Percentiles rank a stretch among this genome's conserved stretches.
These are phyloP conservation scores for Dendrobium chrysotoxum DNA, from an alignment of 106 monocot species.

Conservation along the genomic window DNA sequence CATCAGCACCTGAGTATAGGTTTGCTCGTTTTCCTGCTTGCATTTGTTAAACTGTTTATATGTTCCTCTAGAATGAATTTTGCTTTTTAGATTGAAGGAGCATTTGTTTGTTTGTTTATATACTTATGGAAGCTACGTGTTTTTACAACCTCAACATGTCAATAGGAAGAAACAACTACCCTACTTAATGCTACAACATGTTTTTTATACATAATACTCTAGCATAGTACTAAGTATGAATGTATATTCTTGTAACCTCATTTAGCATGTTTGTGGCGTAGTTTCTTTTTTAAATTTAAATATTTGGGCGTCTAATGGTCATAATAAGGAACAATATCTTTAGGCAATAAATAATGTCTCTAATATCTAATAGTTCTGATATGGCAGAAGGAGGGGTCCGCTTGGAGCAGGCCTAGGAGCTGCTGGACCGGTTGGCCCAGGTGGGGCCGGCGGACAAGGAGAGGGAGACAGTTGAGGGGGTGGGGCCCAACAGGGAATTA, in stretches of 20 bases:
- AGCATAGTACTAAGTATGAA: too few species aligned
- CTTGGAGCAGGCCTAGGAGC: too few species aligned
- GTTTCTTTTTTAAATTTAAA: too few species aligned
- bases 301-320: too few species aligned
- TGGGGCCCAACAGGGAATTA: too few species aligned
- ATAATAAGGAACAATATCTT: too few species aligned
- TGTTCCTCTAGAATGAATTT: neutral
- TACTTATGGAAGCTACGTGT: neutral
- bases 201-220: neutral
- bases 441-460: too few species aligned
- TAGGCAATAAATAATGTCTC: too few species aligned
- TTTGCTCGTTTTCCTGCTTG: constrained; percentile 6
- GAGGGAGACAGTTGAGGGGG: too few species aligned
- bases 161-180: neutral
- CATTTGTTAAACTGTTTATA: neutral
- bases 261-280: neutral
- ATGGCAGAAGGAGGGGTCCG: too few species aligned
- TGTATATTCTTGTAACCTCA: neutral
- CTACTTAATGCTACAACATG: neutral
- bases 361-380: too few species aligned
- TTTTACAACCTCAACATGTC: neutral
- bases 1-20: constrained; percentile 96
- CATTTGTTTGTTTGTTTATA: neutral
- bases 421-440: too few species aligned
- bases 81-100: neutral